Evolutionary conservation across 352 stramenopile genomes (phyloP).

Genomic region (Phytophthora sojae): DNA sequence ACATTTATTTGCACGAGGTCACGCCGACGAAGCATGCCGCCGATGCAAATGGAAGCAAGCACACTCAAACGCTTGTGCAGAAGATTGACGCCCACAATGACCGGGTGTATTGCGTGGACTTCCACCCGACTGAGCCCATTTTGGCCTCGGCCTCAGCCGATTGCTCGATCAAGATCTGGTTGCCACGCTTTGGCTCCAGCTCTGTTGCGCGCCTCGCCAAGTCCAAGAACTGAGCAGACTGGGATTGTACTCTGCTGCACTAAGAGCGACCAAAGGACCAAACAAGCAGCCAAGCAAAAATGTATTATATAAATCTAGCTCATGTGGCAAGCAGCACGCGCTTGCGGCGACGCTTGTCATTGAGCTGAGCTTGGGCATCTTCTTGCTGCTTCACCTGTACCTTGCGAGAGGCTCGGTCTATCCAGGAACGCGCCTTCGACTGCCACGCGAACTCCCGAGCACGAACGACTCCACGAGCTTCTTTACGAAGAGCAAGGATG

Average conservation of each 20-base stretch:
- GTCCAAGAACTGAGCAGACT: slow-evolving; percentile 53
- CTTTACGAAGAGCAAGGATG: slow-evolving; percentile 77
- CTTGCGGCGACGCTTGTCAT: slow-evolving; percentile 79
- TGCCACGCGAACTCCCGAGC: slow-evolving; percentile 88
- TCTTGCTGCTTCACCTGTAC: slow-evolving; percentile 92
- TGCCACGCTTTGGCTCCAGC: slow-evolving; percentile 60
- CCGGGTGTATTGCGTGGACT: slow-evolving; percentile 91
- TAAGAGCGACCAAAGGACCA: not conserved
- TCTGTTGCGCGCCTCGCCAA: slow-evolving; percentile 61
- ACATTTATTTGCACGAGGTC: slow-evolving; percentile 90
- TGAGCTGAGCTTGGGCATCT: slow-evolving; percentile 79
- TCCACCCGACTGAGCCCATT: slow-evolving; percentile 87
- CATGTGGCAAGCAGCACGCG: slow-evolving; percentile 61
- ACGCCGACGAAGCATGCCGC: slow-evolving; percentile 61
- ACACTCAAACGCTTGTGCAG: slow-evolving; percentile 72
- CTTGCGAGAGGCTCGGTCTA: slow-evolving; percentile 89
- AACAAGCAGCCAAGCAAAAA: slow-evolving; percentile 19
- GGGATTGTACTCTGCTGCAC: not conserved
- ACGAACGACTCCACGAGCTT: slow-evolving; percentile 76
- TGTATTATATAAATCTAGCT: slow-evolving; percentile 36
- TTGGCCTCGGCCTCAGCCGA: slow-evolving; percentile 87
- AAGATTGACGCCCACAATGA: slow-evolving; percentile 89
- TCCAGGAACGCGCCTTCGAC: slow-evolving; percentile 75
- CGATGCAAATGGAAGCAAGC: slow-evolving; percentile 37
- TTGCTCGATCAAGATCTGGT: slow-evolving; percentile 89